A percentile compares a stretch with the other conserved stretches of the same genome.
Evolutionary conservation across 139 green algal genomes (phyloP).

Genomic region (Auxenochlorella pyrenoidosa): DNA sequence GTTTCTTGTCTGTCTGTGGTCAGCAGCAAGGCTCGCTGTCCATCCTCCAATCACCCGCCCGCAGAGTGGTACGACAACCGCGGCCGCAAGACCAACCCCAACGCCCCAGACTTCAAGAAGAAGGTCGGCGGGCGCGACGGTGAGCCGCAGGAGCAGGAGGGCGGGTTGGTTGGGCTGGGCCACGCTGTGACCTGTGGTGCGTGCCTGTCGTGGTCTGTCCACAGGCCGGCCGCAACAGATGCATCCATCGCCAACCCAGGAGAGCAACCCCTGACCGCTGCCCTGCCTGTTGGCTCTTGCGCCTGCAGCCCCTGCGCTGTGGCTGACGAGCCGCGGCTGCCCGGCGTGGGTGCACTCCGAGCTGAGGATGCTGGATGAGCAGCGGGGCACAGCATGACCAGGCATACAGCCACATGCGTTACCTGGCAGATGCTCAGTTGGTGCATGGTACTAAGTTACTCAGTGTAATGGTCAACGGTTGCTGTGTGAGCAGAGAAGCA

Average conservation of each 20-base stretch:
- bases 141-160: neutral
- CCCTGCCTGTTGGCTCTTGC: neutral
- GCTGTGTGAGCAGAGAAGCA: neutral
- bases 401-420: neutral
- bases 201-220: too few species aligned
- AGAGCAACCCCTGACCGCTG: neutral
- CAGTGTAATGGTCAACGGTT: too few species aligned
- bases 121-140: conserved; percentile 35
- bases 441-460: too few species aligned
- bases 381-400: neutral
- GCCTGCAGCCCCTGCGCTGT: conserved; percentile 37
- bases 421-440: too few species aligned
- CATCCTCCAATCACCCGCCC: too few species aligned
- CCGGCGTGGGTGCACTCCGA: conserved; percentile 40
- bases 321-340: conserved; percentile 32
- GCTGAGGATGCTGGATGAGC: conserved; percentile 28
- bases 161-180: neutral
- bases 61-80: conserved; percentile 64
- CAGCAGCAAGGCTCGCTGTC: too few species aligned
- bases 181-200: neutral
- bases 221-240: neutral
- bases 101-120: conserved; percentile 59
- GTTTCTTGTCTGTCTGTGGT: too few species aligned
- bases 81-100: conserved; percentile 55
- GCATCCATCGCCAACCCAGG: too few species aligned